A percentile compares a stretch with the other conserved stretches of the same genome.
These are phyloP conservation scores for Chlorella sp. DNA, from an alignment of 139 green algal species.

Conservation along the genomic window DNA sequence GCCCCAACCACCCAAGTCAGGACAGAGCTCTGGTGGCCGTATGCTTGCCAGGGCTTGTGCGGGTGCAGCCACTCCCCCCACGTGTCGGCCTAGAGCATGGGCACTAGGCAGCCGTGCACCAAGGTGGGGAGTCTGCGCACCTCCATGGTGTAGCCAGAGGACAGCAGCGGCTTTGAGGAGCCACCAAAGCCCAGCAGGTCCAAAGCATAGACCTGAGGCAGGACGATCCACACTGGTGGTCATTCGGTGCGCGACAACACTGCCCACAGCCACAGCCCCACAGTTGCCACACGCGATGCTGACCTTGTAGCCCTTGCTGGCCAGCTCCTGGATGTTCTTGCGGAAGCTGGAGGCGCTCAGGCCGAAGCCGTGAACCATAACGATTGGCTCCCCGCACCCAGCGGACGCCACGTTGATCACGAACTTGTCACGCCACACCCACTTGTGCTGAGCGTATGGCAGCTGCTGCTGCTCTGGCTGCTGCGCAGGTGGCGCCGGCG, in stretches of 20 bases:
- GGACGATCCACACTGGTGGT: not conserved
- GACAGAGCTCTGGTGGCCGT: no score
- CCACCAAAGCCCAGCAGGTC: slow-evolving; percentile 75
- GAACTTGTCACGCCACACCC: no score
- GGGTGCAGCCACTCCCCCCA: no score
- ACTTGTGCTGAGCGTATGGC: slow-evolving; percentile 28
- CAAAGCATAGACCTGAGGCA: slow-evolving; percentile 71
- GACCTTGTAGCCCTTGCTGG: slow-evolving; percentile 45
- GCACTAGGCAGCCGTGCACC: not conserved
- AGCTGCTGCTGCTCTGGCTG: no score
- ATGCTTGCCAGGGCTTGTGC: no score
- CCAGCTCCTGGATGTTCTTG: slow-evolving; percentile 48
- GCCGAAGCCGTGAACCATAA: slow-evolving; percentile 80
- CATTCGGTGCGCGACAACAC: no score
- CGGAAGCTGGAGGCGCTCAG: slow-evolving; percentile 54
- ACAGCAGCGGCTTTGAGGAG: slow-evolving; percentile 51
- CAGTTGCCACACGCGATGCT: not conserved
- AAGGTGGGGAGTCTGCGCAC: no score
- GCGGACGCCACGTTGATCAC: slow-evolving; percentile 35
- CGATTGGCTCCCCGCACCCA: slow-evolving; percentile 52
- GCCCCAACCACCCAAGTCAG: no score
- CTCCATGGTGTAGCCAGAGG: slow-evolving; percentile 60
- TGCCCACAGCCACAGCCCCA: no score
- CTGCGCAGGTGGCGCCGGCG: no score
- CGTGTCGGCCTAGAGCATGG: not conserved